These are phyloP conservation scores for Drosera capensis DNA, from an alignment of 148 eudicot species.

Conservation along the genomic window DNA sequence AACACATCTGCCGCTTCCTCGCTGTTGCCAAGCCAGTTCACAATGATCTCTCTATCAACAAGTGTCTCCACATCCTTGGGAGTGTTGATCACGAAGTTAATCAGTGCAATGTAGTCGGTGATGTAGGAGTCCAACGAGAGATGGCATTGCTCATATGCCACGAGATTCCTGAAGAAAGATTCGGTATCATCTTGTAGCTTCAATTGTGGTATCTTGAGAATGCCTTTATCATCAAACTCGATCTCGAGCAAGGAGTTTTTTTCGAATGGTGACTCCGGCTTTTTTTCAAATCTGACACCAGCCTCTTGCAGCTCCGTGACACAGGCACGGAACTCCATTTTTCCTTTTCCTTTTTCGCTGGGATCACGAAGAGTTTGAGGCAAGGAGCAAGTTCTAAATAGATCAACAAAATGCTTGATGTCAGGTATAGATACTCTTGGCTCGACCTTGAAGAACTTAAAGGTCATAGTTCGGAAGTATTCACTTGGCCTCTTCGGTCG, in stretches of 20 bases:
- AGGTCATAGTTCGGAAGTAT: not conserved
- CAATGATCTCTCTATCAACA: constrained; percentile 8
- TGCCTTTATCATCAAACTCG: constrained; percentile 3
- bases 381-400: not conserved
- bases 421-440: not conserved
- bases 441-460: not conserved
- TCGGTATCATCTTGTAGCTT: constrained; percentile 2
- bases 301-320: constrained; percentile 10
- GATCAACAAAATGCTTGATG: constrained; percentile 9
- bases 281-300: constrained; percentile 12
- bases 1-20: constrained; percentile 10
- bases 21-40: constrained; percentile 11
- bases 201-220: constrained; percentile 10
- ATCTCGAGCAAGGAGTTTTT: constrained; percentile 7
- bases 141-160: constrained; percentile 11
- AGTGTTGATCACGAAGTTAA: constrained; percentile 11
- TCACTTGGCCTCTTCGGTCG: not conserved
- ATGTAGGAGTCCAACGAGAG: constrained; percentile 12
- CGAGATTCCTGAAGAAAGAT: constrained; percentile 6
- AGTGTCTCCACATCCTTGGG: constrained; percentile 12
- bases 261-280: too few species aligned
- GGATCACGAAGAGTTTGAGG: not conserved
- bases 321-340: not conserved
- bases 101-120: constrained; percentile 8
- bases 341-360: not conserved